phyloP scores from a whole-genome alignment of 768 basidiomycete genomes.

The Pulveroboletus sp. region DNA sequence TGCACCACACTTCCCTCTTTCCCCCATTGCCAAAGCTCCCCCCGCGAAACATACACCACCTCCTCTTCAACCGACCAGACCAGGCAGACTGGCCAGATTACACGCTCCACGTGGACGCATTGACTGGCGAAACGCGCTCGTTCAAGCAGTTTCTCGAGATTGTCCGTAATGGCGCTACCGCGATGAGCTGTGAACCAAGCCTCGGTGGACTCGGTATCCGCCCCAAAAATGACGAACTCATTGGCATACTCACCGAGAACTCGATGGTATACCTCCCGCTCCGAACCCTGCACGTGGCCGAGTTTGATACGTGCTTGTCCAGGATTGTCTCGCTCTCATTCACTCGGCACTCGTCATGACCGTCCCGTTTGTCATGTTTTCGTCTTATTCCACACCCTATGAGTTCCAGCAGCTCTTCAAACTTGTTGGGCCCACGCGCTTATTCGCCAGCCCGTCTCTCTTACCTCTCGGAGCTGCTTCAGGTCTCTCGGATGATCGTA shows the following conservation, averaged over 20 bases:
- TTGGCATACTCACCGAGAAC: slow-evolving; percentile 72
- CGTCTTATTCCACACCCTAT: slow-evolving; percentile 52
- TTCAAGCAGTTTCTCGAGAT: slow-evolving; percentile 49
- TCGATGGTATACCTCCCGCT: slow-evolving; percentile 44
- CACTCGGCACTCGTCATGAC: slow-evolving; percentile 47
- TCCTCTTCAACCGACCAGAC: slow-evolving; percentile 55
- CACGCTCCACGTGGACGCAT: slow-evolving; percentile 53
- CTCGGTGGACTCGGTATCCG: slow-evolving; percentile 60
- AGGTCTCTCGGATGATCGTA: slow-evolving; percentile 37
- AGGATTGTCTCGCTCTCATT: slow-evolving; percentile 57
- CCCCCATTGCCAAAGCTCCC: slow-evolving; percentile 50
- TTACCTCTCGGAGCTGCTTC: slow-evolving; percentile 40
- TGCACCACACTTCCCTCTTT: slow-evolving; percentile 59
- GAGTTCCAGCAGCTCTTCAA: slow-evolving; percentile 53
- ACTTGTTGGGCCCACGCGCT: slow-evolving; percentile 44
- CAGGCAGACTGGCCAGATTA: slow-evolving; percentile 56
- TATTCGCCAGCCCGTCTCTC: slow-evolving; percentile 51
- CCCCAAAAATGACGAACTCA: slow-evolving; percentile 48
- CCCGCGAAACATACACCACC: slow-evolving; percentile 53
- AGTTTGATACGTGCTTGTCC: neutral
- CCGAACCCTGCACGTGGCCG: neutral
- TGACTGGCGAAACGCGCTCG: slow-evolving; percentile 44
- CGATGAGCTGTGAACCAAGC: slow-evolving; percentile 42
- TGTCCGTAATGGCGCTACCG: slow-evolving; percentile 56
- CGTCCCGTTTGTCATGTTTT: slow-evolving; percentile 53